Evolutionary conservation across 768 basidiomycete species (phyloP).

Genomic region (Boletus eberwhitei): DNA sequence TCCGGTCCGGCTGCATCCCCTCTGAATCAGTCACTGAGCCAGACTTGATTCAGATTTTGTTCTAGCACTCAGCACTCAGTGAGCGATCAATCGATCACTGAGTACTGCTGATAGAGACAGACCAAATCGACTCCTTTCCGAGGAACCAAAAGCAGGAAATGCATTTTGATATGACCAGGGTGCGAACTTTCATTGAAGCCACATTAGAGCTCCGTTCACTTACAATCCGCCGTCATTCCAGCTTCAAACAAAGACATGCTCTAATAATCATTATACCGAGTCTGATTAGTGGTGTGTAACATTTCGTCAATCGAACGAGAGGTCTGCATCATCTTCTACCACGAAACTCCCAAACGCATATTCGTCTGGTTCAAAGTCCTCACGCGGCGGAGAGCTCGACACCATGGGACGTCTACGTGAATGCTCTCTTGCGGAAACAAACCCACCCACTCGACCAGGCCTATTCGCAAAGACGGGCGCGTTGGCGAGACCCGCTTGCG

Average conservation of each 20-base stretch:
- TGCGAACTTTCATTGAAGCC: neutral
- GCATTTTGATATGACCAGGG: neutral
- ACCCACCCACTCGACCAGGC: constrained; percentile 45
- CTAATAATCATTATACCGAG: neutral
- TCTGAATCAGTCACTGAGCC: no score
- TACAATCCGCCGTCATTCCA: neutral
- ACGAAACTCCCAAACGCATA: constrained; percentile 79
- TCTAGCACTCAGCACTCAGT: no score
- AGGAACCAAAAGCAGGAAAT: neutral
- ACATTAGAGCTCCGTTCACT: neutral
- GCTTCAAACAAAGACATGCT: neutral
- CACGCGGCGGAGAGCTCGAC: constrained; percentile 62
- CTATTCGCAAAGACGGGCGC: constrained; percentile 54
- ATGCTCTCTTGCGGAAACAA: constrained; percentile 33
- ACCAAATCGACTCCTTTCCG: neutral
- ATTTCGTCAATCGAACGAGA: constrained; percentile 39
- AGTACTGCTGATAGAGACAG: neutral
- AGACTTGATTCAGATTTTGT: no score
- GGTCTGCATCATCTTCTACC: constrained; percentile 73
- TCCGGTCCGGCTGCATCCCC: constrained; percentile 8
- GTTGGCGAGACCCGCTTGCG: constrained; percentile 44
- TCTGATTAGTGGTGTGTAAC: constrained; percentile 6
- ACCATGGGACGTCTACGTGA: constrained; percentile 30
- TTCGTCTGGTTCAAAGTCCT: constrained; percentile 53
- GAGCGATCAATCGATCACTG: neutral